phyloP scores from a whole-genome alignment of 805 yeast genomes.

The Teunomyces lycoperdinae region DNA sequence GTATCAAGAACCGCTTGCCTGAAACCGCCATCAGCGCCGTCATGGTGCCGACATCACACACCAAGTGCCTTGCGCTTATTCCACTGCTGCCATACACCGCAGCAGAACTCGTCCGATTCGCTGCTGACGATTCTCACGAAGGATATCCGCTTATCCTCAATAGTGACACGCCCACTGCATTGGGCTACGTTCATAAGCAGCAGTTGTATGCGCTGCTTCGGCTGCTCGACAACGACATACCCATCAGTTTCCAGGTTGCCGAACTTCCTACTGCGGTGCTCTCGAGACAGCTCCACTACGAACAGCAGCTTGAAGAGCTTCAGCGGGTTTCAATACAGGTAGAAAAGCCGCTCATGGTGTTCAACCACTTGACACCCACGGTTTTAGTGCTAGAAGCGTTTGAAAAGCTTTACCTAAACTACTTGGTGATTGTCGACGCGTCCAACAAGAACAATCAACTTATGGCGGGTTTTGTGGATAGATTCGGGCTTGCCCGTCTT shows the following conservation, averaged over 20 bases:
- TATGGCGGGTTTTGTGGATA: slow-evolving; percentile 38
- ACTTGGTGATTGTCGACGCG: slow-evolving; percentile 25
- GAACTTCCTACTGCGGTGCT: slow-evolving; percentile 15
- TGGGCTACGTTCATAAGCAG: slow-evolving; percentile 37
- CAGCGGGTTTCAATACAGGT: slow-evolving; percentile 15
- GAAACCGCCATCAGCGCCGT: slow-evolving; percentile 23
- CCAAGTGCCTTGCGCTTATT: slow-evolving; percentile 27
- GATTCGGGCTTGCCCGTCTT: slow-evolving; percentile 31
- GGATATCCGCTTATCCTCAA: slow-evolving; percentile 39
- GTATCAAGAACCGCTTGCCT: slow-evolving; percentile 30
- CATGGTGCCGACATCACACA: slow-evolving; percentile 29
- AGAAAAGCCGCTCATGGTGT: slow-evolving; percentile 22
- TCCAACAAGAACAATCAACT: slow-evolving; percentile 8
- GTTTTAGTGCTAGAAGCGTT: slow-evolving; percentile 34
- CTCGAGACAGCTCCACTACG: slow-evolving; percentile 25
- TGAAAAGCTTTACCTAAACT: slow-evolving; percentile 38
- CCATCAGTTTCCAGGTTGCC: slow-evolving; percentile 21
- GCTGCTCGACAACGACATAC: neutral
- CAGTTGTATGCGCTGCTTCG: slow-evolving; percentile 16
- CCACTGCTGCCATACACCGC: slow-evolving; percentile 24
- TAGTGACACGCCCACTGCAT: slow-evolving; percentile 19
- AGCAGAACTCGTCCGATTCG: slow-evolving; percentile 15
- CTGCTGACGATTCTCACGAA: slow-evolving; percentile 36
- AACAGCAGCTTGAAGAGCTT: slow-evolving; percentile 10
- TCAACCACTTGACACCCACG: slow-evolving; percentile 30